Evolutionary conservation across 1,139 yeast species (phyloP).

Genomic region (Yamadazyma atlantica): DNA sequence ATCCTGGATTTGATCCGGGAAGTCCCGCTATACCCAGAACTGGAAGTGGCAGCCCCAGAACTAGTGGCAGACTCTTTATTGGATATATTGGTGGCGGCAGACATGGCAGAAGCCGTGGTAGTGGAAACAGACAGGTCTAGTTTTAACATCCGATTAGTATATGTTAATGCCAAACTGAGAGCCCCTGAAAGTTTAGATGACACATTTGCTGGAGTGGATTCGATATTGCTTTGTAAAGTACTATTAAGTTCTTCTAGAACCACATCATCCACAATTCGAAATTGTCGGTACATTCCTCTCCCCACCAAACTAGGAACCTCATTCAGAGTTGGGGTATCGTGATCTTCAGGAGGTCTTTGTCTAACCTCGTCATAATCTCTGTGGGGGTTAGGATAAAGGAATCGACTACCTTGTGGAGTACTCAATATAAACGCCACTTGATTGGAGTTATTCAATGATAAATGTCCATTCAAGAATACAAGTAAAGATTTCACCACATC

Average conservation of each 20-base stretch:
- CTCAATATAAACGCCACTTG: slow-evolving; percentile 82
- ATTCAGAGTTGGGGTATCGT: neutral
- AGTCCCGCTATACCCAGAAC: slow-evolving; percentile 20
- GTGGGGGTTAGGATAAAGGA: slow-evolving; percentile 63
- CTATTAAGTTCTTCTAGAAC: slow-evolving; percentile 62
- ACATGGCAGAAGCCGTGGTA: slow-evolving; percentile 48
- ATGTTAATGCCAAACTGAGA: slow-evolving; percentile 71
- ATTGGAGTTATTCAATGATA: slow-evolving; percentile 82
- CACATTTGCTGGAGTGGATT: slow-evolving; percentile 18
- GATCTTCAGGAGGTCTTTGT: slow-evolving; percentile 6
- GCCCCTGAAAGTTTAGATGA: slow-evolving; percentile 71
- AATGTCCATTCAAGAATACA: slow-evolving; percentile 80
- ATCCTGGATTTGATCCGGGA: slow-evolving; percentile 65
- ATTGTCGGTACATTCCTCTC: slow-evolving; percentile 77
- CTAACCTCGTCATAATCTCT: slow-evolving; percentile 23
- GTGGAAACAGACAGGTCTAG: slow-evolving; percentile 50
- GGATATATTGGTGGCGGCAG: slow-evolving; percentile 35
- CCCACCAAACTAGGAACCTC: slow-evolving; percentile 19
- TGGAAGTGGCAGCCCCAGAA: slow-evolving; percentile 12
- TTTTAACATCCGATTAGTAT: slow-evolving; percentile 67
- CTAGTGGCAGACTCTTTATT: slow-evolving; percentile 13
- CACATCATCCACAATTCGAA: slow-evolving; percentile 75
- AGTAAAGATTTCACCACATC: slow-evolving; percentile 61
- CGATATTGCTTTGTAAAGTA: slow-evolving; percentile 35
- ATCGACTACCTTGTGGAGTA: slow-evolving; percentile 67